Percentiles rank a stretch among this genome's conserved stretches.
Evolutionary conservation across 495 filamentous ascomycete species (phyloP).

Genomic region (Amphirosellinia nigrospora): DNA sequence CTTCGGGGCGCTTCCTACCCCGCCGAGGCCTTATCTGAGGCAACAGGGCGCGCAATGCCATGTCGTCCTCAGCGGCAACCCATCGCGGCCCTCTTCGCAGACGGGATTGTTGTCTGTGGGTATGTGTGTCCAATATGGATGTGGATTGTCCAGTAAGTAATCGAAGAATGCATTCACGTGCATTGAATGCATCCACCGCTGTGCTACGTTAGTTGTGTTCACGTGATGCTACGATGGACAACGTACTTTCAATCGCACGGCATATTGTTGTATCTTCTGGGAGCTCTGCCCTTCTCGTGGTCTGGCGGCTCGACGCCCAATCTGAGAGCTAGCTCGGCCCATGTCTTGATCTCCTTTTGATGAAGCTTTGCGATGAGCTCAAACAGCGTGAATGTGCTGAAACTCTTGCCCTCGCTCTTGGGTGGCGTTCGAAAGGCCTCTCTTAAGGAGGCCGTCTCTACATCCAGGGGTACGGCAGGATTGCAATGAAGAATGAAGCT

Average conservation of each 20-base stretch:
- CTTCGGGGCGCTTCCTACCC: conserved; percentile 81
- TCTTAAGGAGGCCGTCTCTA: conserved; percentile 73
- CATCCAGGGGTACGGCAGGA: conserved; percentile 72
- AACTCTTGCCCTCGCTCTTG: conserved; percentile 90
- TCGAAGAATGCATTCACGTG: conserved; percentile 97
- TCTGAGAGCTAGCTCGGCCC: conserved; percentile 88
- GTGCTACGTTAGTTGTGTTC: conserved; percentile 27
- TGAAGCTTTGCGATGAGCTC: conserved; percentile 84
- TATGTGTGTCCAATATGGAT: conserved; percentile 84
- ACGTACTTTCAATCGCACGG: conserved; percentile 86
- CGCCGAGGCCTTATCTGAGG: conserved; percentile 91
- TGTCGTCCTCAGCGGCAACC: conserved; percentile 88
- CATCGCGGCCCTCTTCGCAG: conserved; percentile 73
- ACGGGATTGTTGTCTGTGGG: conserved; percentile 69
- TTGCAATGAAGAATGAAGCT: conserved; percentile 93
- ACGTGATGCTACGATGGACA: conserved; percentile 4
- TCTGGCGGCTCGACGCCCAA: conserved; percentile 90
- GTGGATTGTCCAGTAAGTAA: conserved; percentile 79
- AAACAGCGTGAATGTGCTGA: conserved; percentile 82
- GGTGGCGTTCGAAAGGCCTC: conserved; percentile 85
- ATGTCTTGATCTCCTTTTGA: conserved; percentile 91
- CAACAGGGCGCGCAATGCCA: conserved; percentile 85
- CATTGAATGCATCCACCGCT: conserved; percentile 99
- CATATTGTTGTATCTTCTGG: conserved; percentile 98
- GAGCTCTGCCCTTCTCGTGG: conserved; percentile 83